These are phyloP conservation scores for Chaetoceros muelleri DNA, from an alignment of 108 stramenopile genomes.

Conservation along the genomic window DNA sequence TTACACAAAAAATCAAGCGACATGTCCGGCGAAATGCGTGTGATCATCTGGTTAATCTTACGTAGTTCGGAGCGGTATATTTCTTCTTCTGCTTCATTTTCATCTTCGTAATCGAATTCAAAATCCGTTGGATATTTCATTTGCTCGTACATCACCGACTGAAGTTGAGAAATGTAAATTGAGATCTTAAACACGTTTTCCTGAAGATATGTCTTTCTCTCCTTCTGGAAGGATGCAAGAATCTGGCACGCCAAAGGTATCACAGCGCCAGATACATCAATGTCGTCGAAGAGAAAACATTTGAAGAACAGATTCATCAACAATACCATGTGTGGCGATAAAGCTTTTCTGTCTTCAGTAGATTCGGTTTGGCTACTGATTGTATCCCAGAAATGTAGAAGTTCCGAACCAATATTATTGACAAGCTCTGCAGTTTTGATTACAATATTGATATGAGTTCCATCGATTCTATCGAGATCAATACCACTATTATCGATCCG, in stretches of 20 bases:
- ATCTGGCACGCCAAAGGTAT: constrained; percentile 27
- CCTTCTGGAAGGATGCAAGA: constrained; percentile 12
- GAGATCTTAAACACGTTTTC: neutral
- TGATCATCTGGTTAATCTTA: constrained; percentile 52
- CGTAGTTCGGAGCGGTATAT: constrained; percentile 45
- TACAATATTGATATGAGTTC: constrained; percentile 35
- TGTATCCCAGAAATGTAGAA: constrained; percentile 24
- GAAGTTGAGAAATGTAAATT: constrained; percentile 18
- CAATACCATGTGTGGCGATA: neutral
- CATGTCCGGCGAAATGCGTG: constrained; percentile 26
- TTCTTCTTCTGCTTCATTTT: constrained; percentile 64
- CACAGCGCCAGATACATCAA: constrained; percentile 73
- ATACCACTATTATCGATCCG: constrained; percentile 19
- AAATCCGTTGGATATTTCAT: constrained; percentile 60
- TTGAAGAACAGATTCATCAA: constrained; percentile 43
- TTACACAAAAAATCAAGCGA: constrained; percentile 41
- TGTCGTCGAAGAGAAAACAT: constrained; percentile 60
- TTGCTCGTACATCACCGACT: constrained; percentile 40
- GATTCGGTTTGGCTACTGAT: neutral
- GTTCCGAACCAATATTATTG: constrained; percentile 37
- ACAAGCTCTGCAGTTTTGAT: constrained; percentile 56
- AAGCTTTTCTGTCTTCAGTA: neutral
- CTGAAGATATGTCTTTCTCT: constrained; percentile 12
- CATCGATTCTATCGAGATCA: constrained; percentile 21
- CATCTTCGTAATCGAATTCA: constrained; percentile 58